Percentiles rank a stretch among this genome's conserved stretches.
phyloP scores from a whole-genome alignment of 495 filamentous ascomycete genomes.

The Penicillium coprophilum region DNA sequence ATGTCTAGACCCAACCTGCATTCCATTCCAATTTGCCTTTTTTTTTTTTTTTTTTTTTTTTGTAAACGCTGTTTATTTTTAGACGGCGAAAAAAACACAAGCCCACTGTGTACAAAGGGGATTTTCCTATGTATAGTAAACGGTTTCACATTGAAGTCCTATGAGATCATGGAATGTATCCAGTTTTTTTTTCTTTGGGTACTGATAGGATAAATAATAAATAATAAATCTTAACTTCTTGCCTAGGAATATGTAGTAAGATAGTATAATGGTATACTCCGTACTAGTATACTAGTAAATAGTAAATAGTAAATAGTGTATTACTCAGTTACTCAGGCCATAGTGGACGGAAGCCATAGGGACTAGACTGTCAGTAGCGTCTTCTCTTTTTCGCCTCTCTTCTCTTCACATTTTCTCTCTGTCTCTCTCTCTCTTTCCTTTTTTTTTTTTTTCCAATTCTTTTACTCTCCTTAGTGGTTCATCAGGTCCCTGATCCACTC shows the following conservation, averaged over 20 bases:
- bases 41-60: neutral
- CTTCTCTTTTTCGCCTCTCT: constrained; percentile 5
- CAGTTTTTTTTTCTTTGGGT: no score
- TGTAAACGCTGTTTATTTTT: constrained; percentile 23
- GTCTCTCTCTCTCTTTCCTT: neutral
- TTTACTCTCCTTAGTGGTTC: constrained; percentile 3
- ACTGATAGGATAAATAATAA: neutral
- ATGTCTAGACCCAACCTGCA: neutral
- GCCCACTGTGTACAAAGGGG: neutral
- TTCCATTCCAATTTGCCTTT: constrained; percentile 12
- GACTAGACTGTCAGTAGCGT: constrained; percentile 5
- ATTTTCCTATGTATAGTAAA: constrained; percentile 26
- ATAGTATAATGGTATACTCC: no score
- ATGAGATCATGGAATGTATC: constrained; percentile 4
- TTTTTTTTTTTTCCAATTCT: neutral
- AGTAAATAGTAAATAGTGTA: no score
- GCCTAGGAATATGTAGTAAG: no score
- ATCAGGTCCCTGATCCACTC: constrained; percentile 3
- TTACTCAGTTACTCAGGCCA: neutral
- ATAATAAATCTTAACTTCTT: no score
- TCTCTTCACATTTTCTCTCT: neutral
- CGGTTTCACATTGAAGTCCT: constrained; percentile 24
- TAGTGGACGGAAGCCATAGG: neutral
- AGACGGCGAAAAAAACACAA: constrained; percentile 2
- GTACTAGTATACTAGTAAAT: no score